Evolutionary conservation across 768 basidiomycete genomes (phyloP), one percentile per base, ranked within the genome.

Genomic region (Nidularia pulvinata): DNA sequence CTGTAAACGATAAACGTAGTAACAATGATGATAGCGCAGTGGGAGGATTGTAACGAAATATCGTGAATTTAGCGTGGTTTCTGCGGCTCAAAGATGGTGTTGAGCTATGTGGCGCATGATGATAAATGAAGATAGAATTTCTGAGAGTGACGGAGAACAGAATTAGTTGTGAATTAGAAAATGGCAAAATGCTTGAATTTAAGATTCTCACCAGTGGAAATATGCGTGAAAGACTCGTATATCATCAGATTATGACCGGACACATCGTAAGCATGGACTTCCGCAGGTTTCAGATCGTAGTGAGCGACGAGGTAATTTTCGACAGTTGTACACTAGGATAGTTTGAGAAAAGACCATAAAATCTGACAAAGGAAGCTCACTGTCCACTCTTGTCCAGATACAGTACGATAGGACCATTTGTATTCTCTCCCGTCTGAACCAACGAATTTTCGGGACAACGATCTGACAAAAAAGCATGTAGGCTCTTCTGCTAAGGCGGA

Each of bases 361-460:
- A 50, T 25, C 14, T 6, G 9, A 46, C 32, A n/a, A n/a, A n/a
- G n/a, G n/a, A n/a, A n/a, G 78, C 89, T 64, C 65, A 91, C 89
- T 63, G 88, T 76, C 89, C 89, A 91, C 69, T 90, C 87, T 54
- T 89, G 87, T n/a, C 78, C 83, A 7, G 75, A 73, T 33, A 77
- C 65, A 36, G 71, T 72, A 32, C 77, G 77, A 66, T 83, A 72
- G 32, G 79, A 77, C 89, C 89, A 91, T 64, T 76, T 76, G 59
- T 90, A 90, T 61, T 90, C 88, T 30, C 75, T 75, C 34, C 87
- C 87, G 63, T 90, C 86, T 36, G 83, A 84, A 13, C 78, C 88
- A 46, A 66, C 70, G 57, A 91, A 91, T 65, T 87, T 88, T 44
- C 89, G 69, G 42, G 81, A 81, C 56, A 88, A 68, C 7, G 89